Conservation (phyloP, 2,329 filamentous ascomycete species). For the Microsporum canis region DNA sequence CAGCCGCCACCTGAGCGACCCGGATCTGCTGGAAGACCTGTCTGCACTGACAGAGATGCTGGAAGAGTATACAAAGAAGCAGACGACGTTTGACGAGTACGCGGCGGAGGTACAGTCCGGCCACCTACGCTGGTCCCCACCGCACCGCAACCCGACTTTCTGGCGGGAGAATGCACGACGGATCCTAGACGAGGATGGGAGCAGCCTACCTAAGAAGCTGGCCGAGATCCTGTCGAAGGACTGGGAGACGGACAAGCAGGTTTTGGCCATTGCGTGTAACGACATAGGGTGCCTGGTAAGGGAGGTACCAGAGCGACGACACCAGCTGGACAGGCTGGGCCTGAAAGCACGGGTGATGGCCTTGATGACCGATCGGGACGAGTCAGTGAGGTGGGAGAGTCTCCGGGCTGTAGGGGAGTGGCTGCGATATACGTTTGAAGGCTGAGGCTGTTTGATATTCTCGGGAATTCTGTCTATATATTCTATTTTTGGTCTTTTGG, state of each 20-base stretch:
- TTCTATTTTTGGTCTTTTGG: background rate
- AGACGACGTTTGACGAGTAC: slow-evolving; percentile 57
- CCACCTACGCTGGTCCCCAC: slow-evolving; percentile 84
- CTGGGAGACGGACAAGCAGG: slow-evolving; percentile 75
- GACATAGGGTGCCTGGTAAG: slow-evolving; percentile 82
- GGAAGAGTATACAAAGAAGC: slow-evolving; percentile 68
- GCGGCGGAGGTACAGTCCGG: slow-evolving; percentile 75
- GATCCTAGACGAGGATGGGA: slow-evolving; percentile 74
- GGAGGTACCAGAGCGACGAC: slow-evolving; percentile 74
- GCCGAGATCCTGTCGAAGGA: slow-evolving; percentile 75
- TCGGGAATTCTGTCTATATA: background rate
- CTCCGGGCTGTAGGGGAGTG: slow-evolving; percentile 71
- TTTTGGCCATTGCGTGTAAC: slow-evolving; percentile 85
- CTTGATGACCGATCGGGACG: slow-evolving; percentile 80
- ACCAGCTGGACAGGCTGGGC: slow-evolving; percentile 68
- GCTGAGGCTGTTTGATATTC: slow-evolving; percentile 6
- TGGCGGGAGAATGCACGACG: slow-evolving; percentile 85
- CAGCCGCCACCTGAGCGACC: slow-evolving; percentile 40
- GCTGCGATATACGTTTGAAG: slow-evolving; percentile 58
- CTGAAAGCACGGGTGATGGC: slow-evolving; percentile 85
- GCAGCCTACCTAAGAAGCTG: slow-evolving; percentile 64
- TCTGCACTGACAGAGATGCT: slow-evolving; percentile 51
- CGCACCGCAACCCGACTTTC: slow-evolving; percentile 74
- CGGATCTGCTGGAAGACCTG: slow-evolving; percentile 40
- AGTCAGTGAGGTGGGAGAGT: slow-evolving; percentile 86